Conservation (phyloP, 139 green algal genomes). For the Chlamydomonas asymmetrica region DNA sequence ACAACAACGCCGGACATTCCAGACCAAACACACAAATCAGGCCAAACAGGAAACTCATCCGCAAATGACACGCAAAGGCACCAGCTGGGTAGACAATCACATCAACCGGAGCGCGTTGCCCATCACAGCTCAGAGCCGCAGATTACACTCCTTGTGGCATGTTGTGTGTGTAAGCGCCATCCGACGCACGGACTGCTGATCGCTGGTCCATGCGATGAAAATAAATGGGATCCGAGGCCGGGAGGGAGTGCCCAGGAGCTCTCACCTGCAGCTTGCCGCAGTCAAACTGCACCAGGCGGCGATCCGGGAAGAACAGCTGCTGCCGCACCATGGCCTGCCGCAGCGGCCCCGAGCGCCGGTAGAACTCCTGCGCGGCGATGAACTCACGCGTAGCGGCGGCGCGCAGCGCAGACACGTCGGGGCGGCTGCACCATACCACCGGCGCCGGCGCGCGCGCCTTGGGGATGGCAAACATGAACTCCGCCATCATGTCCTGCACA, state of each 20-base stretch:
- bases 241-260: no score
- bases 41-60: no score
- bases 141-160: no score
- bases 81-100: no score
- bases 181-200: no score
- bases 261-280: conserved; percentile 88
- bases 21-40: no score
- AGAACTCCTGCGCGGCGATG: conserved; percentile 35
- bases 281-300: conserved; percentile 92
- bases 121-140: no score
- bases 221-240: no score
- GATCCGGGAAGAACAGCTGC: conserved; percentile 96
- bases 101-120: no score
- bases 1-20: conserved; percentile 7
- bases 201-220: no score
- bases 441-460: conserved; percentile 64
- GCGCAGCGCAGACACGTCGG: conserved; percentile 36
- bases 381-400: conserved; percentile 9
- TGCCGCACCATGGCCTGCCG: conserved; percentile 70
- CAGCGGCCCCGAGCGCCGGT: conserved; percentile 51
- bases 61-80: no score
- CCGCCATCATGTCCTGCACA: conserved; percentile 57
- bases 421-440: conserved; percentile 51
- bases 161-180: no score
- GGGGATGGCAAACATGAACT: conserved; percentile 87